Base-by-base conservation (phyloP, 2,329 filamentous ascomycete genomes). In the Gremmenia infestans region DNA sequence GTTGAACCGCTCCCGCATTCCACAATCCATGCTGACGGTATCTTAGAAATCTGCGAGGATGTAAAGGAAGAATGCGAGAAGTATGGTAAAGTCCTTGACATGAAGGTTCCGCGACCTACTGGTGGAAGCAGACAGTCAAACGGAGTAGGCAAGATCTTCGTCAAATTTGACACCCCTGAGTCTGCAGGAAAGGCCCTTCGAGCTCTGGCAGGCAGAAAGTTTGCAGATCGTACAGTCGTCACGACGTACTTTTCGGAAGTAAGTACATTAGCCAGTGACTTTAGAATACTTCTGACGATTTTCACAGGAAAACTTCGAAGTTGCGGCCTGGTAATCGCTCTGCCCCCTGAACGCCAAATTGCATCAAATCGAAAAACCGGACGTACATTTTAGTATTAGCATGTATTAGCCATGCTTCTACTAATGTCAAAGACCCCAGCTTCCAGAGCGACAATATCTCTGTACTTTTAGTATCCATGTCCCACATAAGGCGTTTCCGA, bases 171-270 rank as follows among this genome's bases (percentile, higher is more conserved):
- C 62, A 82, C 79, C 3, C 76, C 82, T 2, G 90, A 91, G 50
- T 84, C 86, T 8, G 89, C 93, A 19, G 87, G 88, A 60, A 92
- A 89, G 68, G 95, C 94, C 7, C 78, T 99, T 55, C 86, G 87
- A 67, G 87, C 91, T n/a, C 78, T 99, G 65, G 94, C 95, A 32
- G 94, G 94, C 48, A 83, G 95, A 62, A 97, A 97, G 72, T 99
- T 99, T 71, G 89, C 92, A 0, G 91, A 97, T 74, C 84, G 95
- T 65, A 99, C 94, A 3, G 95, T 99, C 28, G 91, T 99, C 12
- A 91, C 90, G 2, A 97, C 94, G 4, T 97, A 94, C 74, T 99
- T 97, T 72, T 89, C 91, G 22, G 95, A 97, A 82, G 89, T 90
- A 76, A 72, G 77, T 59, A 51, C 36, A 5, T 9, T 3, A 43